phyloP scores from a whole-genome alignment of 2,329 filamentous ascomycete species.

The Phaeophleospora eucalypticola region DNA sequence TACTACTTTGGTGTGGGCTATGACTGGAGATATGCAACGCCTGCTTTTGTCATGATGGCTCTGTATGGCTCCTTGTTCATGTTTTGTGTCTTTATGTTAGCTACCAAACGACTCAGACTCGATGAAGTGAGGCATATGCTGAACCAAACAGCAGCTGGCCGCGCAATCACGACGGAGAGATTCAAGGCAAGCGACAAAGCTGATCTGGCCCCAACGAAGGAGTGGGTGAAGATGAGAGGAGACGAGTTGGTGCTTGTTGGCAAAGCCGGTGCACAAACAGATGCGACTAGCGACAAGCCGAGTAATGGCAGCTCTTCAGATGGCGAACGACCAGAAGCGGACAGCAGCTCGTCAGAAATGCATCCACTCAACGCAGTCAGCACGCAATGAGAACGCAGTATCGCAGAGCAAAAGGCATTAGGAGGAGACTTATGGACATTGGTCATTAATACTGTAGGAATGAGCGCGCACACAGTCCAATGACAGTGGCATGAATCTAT shows the following conservation, averaged over 20 bases:
- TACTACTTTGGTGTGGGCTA: background rate
- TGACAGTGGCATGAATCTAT: no score
- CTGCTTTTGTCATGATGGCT: background rate
- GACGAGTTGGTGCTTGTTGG: conserved; percentile 5
- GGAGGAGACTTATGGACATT: no score
- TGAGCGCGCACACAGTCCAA: no score
- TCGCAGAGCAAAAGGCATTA: no score
- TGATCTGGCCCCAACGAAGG: conserved; percentile 5
- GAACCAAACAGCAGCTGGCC: conserved; percentile 10
- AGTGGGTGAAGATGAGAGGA: conserved; percentile 8
- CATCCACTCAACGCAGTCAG: no score
- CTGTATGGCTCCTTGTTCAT: background rate
- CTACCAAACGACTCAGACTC: conserved; percentile 4
- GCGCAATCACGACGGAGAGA: conserved; percentile 11
- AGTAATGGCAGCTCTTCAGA: no score
- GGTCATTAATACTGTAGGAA: no score
- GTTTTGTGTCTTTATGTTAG: conserved; percentile 4
- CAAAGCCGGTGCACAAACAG: conserved; percentile 2
- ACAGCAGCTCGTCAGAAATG: no score
- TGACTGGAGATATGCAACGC: background rate
- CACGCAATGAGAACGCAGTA: no score
- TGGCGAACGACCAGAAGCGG: no score
- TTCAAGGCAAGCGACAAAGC: conserved; percentile 4
- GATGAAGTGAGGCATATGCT: conserved; percentile 2
- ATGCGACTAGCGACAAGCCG: no score